Evolutionary conservation across 306 rosid species (phyloP), one percentile per base, ranked within the genome.

Genomic region (Purshia tridentata): DNA sequence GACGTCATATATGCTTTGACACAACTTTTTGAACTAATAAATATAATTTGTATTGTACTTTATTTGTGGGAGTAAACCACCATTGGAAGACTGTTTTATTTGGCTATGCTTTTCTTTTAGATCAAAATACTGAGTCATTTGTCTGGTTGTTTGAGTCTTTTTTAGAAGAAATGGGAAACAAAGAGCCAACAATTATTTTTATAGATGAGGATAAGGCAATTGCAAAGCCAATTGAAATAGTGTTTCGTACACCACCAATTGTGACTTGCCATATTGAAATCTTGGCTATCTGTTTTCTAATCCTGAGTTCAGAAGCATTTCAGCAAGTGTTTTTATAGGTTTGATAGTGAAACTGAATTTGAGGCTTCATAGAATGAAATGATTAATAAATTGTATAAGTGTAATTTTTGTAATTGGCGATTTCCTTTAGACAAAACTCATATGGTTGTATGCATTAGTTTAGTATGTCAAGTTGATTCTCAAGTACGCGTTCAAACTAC

Each of bases 61-160:
- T 44, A 9, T 49, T 74, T 40, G 50, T 68, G 62, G 72, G 78
- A 65, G 6, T 74, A 4, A 74, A 74, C 15, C 78, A 64, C 50
- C 78, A 74, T 65, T 45, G 19, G 4, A 54, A 73, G 15, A 23
- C 23, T 14, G 39, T 73, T 29, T 50, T 73, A 20, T 73, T 73
- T 40, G 77, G 77, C 12, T 73, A 61, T 49, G 77, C 61, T 18
- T 7, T 50, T 40, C 23, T 73, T 60, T 23, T 63, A 10, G 72
- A 74, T 37, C 71, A 74, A 22, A 74, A 44, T 37, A 20, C 60
- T 46, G 69, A 73, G 13, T 61, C 77, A 45, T 73, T 62, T 65
- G 41, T 18, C 16, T 74, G 71, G 71, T 44, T 73, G 49, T 49
- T 73, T 2, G 19, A 64, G 44, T 42, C 47, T 39, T 65, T 74